Conservation (phyloP, 148 eudicot genomes). For the Agrostemma githago region DNA sequence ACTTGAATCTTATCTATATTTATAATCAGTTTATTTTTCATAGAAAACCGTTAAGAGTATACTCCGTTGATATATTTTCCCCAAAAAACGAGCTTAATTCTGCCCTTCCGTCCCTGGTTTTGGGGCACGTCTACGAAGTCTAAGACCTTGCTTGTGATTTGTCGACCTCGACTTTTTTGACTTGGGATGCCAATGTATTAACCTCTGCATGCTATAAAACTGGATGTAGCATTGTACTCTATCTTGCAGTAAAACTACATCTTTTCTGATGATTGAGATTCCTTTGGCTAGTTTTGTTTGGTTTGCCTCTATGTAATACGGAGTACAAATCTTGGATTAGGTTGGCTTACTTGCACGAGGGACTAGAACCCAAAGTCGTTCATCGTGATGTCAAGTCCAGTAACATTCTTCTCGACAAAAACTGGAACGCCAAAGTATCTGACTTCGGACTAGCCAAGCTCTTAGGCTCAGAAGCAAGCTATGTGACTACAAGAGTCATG, state of each 20-base stretch:
- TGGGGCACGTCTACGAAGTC: too few species aligned
- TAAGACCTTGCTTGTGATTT: neutral
- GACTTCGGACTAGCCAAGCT: slow-evolving; percentile 97
- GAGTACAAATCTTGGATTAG: slow-evolving; percentile 36
- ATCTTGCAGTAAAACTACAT: too few species aligned
- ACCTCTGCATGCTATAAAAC: too few species aligned
- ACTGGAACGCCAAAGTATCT: slow-evolving; percentile 85
- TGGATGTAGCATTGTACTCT: too few species aligned
- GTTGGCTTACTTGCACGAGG: slow-evolving; percentile 90
- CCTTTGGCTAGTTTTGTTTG: neutral
- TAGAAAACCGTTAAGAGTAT: too few species aligned
- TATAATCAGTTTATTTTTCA: too few species aligned
- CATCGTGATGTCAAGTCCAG: slow-evolving; percentile 97
- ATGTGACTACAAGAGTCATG: slow-evolving; percentile 95
- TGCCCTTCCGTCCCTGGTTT: too few species aligned
- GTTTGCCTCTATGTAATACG: neutral
- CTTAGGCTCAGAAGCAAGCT: slow-evolving; percentile 80
- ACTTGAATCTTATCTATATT: too few species aligned
- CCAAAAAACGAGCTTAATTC: too few species aligned
- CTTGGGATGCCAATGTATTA: neutral
- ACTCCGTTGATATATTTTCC: too few species aligned
- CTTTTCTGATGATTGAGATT: neutral
- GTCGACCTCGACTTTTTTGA: neutral
- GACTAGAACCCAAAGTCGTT: slow-evolving; percentile 95
- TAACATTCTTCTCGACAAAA: slow-evolving; percentile 82